Conservation (phyloP, 768 basidiomycete genomes). For the Cystofilobasidium macerans region DNA sequence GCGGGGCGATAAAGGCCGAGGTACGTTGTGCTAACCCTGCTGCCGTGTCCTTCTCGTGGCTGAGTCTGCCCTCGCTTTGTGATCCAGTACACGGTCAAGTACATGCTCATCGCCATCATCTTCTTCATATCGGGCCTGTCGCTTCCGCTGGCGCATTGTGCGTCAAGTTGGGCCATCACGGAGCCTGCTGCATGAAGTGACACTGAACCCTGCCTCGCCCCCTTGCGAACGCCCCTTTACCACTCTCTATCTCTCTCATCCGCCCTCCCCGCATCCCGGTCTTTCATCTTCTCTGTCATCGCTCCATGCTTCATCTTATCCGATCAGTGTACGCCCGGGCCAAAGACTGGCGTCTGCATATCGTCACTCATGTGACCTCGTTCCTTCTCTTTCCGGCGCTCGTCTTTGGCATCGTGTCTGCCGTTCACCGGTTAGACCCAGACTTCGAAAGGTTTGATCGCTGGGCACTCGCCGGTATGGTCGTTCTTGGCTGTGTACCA, state of each 20-base stretch:
- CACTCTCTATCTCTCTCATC: neutral
- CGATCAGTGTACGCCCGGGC: slow-evolving; percentile 25
- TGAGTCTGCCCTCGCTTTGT: neutral
- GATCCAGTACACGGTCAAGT: slow-evolving; percentile 34
- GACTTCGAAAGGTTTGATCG: slow-evolving; percentile 27
- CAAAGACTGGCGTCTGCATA: slow-evolving; percentile 32
- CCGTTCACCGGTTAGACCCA: slow-evolving; percentile 30
- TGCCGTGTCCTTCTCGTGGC: neutral
- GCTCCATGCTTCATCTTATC: neutral
- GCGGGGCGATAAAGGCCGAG: slow-evolving; percentile 29
- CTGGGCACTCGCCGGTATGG: slow-evolving; percentile 33
- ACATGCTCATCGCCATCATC: slow-evolving; percentile 31
- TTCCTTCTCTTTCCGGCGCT: slow-evolving; percentile 35
- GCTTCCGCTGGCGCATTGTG: slow-evolving; percentile 28
- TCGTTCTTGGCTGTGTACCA: slow-evolving; percentile 30
- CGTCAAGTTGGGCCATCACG: neutral
- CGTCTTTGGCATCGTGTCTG: slow-evolving; percentile 32
- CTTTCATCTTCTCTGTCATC: too few relatives aligned
- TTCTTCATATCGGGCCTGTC: slow-evolving; percentile 33
- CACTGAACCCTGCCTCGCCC: too few relatives aligned
- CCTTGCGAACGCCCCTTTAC: neutral
- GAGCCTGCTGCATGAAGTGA: neutral
- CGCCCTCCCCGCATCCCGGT: neutral
- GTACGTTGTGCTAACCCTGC: neutral
- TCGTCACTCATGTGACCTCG: slow-evolving; percentile 33